Evolutionary conservation across 257 asterid genomes (phyloP).

Genomic region (Haberlea rhodopensis): DNA sequence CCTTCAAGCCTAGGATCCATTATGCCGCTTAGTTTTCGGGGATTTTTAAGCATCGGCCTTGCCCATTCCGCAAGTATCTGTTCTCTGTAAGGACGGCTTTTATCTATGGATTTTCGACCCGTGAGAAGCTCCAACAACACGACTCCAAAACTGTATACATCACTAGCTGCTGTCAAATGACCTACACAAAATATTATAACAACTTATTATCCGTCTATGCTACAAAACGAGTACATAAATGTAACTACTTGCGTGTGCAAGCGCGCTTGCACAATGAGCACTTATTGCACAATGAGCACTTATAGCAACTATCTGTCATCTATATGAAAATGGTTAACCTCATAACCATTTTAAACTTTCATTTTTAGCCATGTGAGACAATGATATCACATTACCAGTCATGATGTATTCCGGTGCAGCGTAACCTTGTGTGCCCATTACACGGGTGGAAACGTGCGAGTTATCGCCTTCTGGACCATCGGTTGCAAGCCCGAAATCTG

Average conservation of each 20-base stretch:
- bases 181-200: neutral
- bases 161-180: neutral
- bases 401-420: neutral
- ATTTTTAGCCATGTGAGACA: neutral
- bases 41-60: neutral
- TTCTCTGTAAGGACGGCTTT: neutral
- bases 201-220: no score
- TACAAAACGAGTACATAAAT: no score
- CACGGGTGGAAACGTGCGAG: slow-evolving; percentile 5
- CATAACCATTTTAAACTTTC: no score
- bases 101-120: neutral
- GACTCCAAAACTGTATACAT: neutral
- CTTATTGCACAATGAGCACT: no score
- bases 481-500: neutral
- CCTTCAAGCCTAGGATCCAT: slow-evolving; percentile 31
- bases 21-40: neutral
- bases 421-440: neutral
- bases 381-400: neutral
- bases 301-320: no score
- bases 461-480: neutral
- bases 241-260: no score
- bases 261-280: no score
- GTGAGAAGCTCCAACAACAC: neutral
- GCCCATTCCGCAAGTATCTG: neutral
- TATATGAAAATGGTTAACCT: no score